Evolutionary conservation across 192 early-diverging fungal species (phyloP).

Genomic region (Dissophora ornata): DNA sequence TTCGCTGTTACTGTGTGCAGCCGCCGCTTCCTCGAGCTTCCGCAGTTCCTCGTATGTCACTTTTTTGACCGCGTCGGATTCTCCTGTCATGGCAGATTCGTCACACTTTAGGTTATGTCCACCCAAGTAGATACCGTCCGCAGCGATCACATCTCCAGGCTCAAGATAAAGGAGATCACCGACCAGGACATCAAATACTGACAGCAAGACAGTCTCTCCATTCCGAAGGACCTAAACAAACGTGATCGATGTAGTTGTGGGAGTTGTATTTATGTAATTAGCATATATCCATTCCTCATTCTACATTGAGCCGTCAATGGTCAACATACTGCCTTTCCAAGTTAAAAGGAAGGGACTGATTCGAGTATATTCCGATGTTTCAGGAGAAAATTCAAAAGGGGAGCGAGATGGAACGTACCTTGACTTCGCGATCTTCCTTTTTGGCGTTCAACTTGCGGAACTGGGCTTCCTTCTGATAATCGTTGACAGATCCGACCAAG

Average conservation of each 20-base stretch:
- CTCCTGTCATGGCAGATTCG: slow-evolving; percentile 95
- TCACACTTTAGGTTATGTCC: slow-evolving; percentile 88
- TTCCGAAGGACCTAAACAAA: slow-evolving; percentile 80
- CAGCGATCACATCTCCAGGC: slow-evolving; percentile 93
- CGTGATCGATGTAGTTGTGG: too few species aligned
- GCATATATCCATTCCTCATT: slow-evolving; percentile 17
- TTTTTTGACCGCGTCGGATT: slow-evolving; percentile 93
- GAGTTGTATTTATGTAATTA: too few species aligned
- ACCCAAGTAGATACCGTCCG: slow-evolving; percentile 88
- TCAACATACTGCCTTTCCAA: background rate
- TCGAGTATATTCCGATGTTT: background rate
- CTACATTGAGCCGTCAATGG: background rate
- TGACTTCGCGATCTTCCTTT: slow-evolving; percentile 85
- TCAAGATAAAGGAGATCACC: slow-evolving; percentile 91
- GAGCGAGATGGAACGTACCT: slow-evolving; percentile 34
- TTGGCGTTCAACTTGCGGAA: slow-evolving; percentile 88
- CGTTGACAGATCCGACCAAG: slow-evolving; percentile 81
- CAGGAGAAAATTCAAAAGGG: background rate
- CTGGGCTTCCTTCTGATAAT: slow-evolving; percentile 89
- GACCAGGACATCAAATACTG: slow-evolving; percentile 83
- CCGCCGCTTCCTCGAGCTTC: slow-evolving; percentile 31
- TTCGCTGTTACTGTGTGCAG: background rate
- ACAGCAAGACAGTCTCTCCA: slow-evolving; percentile 74
- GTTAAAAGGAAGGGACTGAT: too few species aligned
- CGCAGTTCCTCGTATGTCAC: slow-evolving; percentile 60